phyloP scores from a whole-genome alignment of 2,329 filamentous ascomycete genomes.

The Fusarium sp. region DNA sequence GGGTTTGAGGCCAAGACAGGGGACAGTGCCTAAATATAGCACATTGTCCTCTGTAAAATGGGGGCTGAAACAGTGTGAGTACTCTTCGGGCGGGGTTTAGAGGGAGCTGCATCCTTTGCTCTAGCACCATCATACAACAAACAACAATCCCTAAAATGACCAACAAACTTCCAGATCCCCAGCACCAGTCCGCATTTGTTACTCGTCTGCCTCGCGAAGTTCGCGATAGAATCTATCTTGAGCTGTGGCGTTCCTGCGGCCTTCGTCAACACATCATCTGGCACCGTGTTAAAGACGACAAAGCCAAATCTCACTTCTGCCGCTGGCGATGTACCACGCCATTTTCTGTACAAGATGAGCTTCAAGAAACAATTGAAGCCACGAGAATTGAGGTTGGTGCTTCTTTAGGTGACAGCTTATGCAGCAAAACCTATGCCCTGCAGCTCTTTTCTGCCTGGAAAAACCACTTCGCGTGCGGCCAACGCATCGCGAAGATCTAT shows the following conservation, averaged over 20 bases:
- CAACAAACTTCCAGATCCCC: not conserved
- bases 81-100: not conserved
- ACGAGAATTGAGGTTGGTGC: not conserved
- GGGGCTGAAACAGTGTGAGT: not conserved
- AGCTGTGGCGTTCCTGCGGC: constrained; percentile 9
- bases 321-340: constrained; percentile 12
- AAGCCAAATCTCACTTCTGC: constrained; percentile 8
- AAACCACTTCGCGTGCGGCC: not conserved
- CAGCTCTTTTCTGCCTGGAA: constrained; percentile 1
- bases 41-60: not conserved
- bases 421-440: not conserved
- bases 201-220: not conserved
- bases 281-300: not conserved
- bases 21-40: not conserved
- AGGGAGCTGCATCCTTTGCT: not conserved
- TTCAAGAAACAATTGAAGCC: not conserved
- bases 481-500: not conserved
- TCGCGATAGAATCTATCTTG: constrained; percentile 1
- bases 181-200: not conserved
- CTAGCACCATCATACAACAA: not conserved
- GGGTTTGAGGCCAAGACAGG: not conserved
- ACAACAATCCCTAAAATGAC: not conserved
- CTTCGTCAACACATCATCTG: constrained; percentile 15
- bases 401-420: not conserved
- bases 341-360: constrained; percentile 6